Percentiles rank a stretch among this genome's conserved stretches.
Evolutionary conservation across 345 rosid species (phyloP).

Genomic region (Erysimum cheiranthoides): DNA sequence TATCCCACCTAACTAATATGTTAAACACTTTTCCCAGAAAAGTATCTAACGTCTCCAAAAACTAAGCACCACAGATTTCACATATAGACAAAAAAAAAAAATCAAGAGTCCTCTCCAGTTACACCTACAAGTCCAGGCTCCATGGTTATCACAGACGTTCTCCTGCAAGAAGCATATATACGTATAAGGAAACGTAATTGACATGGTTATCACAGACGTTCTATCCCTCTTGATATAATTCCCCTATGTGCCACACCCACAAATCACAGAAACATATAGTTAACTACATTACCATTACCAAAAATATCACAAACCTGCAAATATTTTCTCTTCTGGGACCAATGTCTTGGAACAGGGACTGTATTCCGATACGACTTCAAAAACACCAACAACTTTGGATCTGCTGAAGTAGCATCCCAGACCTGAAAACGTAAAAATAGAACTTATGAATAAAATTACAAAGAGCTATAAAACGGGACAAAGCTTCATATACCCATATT

Average conservation of each 20-base stretch:
- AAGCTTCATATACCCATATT: not conserved
- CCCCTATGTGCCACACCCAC: constrained; percentile 52
- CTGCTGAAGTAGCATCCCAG: constrained; percentile 99
- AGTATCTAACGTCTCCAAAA: constrained; percentile 25
- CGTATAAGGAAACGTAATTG: constrained; percentile 95
- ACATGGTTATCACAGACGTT: constrained; percentile 54
- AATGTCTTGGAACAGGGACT: constrained; percentile 99
- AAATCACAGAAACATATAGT: constrained; percentile 55
- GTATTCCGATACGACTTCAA: constrained; percentile 92
- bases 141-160: constrained; percentile 82
- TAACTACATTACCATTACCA: constrained; percentile 34
- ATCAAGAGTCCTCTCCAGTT: constrained; percentile 59
- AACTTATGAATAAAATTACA: not conserved
- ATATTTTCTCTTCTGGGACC: constrained; percentile 99
- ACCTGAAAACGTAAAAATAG: constrained; percentile 58
- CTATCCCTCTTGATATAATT: constrained; percentile 59
- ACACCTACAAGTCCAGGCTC: constrained; percentile 99
- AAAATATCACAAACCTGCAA: constrained; percentile 80
- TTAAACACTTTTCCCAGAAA: constrained; percentile 18
- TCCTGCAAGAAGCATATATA: constrained; percentile 99
- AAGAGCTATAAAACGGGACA: not conserved
- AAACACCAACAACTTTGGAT: constrained; percentile 93
- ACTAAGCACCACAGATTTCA: constrained; percentile 39
- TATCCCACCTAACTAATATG: constrained; percentile 33
- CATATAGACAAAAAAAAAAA: constrained; percentile 48